These are phyloP conservation scores for Nicotiana knightiana DNA, from an alignment of 257 asterid genomes.

Conservation along the genomic window DNA sequence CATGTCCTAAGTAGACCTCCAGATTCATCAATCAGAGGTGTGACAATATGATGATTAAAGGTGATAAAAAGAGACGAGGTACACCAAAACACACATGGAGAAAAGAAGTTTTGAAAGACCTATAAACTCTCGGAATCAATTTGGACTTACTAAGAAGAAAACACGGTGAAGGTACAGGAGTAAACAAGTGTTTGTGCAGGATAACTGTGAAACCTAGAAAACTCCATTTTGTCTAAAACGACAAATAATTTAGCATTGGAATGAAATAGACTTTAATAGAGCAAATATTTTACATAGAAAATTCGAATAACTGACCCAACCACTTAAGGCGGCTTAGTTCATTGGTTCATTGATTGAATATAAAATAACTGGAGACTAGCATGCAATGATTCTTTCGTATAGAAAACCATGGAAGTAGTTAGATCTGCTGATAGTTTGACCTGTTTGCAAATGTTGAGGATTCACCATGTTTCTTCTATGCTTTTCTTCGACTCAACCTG, in stretches of 20 bases:
- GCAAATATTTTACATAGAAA: not conserved
- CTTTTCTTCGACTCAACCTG: not conserved
- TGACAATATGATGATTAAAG: not conserved
- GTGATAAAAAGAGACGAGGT: not conserved
- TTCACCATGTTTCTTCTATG: not conserved
- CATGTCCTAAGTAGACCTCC: not conserved
- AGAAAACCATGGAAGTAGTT: not conserved
- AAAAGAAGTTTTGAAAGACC: not conserved
- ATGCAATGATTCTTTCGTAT: not conserved
- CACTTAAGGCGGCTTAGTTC: not conserved
- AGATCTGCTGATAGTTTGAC: not conserved
- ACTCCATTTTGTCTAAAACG: not conserved
- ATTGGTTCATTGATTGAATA: not conserved
- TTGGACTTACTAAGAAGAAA: not conserved
- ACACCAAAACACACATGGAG: not conserved
- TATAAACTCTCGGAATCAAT: not conserved
- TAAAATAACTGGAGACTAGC: not conserved
- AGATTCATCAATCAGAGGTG: not conserved
- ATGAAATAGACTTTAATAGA: not conserved
- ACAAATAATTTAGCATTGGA: not conserved
- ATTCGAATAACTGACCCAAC: not conserved
- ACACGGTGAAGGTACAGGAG: not conserved
- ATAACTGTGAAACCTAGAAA: not conserved
- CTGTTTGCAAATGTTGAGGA: not conserved
- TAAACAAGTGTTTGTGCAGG: not conserved